A percentile compares a stretch with the other conserved stretches of the same genome.
Evolutionary conservation across 1,139 yeast genomes (phyloP).

Genomic region (Casaregolazyma suthepensis): DNA sequence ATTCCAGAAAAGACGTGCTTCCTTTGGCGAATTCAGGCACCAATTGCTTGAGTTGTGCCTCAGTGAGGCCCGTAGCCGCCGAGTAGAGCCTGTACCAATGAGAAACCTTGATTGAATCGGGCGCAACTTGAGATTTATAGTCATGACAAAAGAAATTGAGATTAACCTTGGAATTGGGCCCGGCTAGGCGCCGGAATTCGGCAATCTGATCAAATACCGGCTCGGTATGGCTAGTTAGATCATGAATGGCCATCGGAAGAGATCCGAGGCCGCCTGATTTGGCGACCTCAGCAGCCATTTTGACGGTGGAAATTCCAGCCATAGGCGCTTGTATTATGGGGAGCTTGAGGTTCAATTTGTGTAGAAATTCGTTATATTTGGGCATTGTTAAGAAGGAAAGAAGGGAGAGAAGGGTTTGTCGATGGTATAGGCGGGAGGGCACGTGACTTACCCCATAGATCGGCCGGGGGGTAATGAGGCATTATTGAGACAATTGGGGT

Average conservation of each 20-base stretch:
- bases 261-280: slow-evolving; percentile 45
- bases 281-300: slow-evolving; percentile 37
- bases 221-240: background rate
- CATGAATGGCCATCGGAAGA: slow-evolving; percentile 37
- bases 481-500: too few relatives aligned
- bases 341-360: slow-evolving; percentile 36
- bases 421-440: background rate
- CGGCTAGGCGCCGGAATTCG: slow-evolving; percentile 16
- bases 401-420: background rate
- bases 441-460: background rate
- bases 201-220: slow-evolving; percentile 22
- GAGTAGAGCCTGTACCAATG: slow-evolving; percentile 20
- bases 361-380: background rate
- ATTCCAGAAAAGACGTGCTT: slow-evolving; percentile 12
- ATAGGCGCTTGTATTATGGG: slow-evolving; percentile 47
- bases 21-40: background rate
- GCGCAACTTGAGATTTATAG: slow-evolving; percentile 11
- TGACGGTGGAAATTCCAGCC: slow-evolving; percentile 43
- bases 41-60: background rate
- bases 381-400: background rate
- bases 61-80: slow-evolving; percentile 7
- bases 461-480: too few relatives aligned
- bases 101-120: slow-evolving; percentile 12
- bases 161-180: slow-evolving; percentile 23
- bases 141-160: slow-evolving; percentile 35